phyloP scores from a whole-genome alignment of 495 filamentous ascomycete genomes.

The Penicillium argentinense region DNA sequence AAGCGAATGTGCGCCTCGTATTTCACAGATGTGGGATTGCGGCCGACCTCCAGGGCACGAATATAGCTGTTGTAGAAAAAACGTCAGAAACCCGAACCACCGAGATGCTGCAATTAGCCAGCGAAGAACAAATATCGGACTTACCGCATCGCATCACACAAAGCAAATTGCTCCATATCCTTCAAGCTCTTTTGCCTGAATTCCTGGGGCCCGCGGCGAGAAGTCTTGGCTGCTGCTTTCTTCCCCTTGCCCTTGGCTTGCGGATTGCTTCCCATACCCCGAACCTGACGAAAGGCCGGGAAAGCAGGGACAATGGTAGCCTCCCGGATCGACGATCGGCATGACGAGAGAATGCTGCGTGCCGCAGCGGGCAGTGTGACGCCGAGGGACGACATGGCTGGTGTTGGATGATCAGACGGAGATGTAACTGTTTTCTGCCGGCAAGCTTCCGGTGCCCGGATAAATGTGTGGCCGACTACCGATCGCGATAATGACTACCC shows the following conservation, averaged over 20 bases:
- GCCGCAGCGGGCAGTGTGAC: conserved; percentile 40
- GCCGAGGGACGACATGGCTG: conserved; percentile 42
- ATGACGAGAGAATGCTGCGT: conserved; percentile 39
- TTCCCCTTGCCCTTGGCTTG: conserved; percentile 37
- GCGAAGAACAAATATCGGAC: conserved; percentile 10
- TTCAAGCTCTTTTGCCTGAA: conserved; percentile 63
- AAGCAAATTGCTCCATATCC: conserved; percentile 65
- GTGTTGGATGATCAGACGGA: conserved; percentile 13
- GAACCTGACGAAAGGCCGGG: conserved; percentile 37
- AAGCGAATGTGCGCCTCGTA: conserved; percentile 86
- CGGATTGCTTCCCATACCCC: conserved; percentile 36
- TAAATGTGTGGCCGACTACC: conserved; percentile 31
- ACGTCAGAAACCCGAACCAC: conserved; percentile 12
- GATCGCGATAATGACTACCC: conserved; percentile 25
- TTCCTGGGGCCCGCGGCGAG: conserved; percentile 62
- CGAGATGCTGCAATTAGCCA: neutral
- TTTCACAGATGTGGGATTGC: conserved; percentile 66
- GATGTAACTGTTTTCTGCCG: conserved; percentile 41
- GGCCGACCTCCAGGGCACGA: conserved; percentile 88
- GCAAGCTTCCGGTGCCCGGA: conserved; percentile 34
- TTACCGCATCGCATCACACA: conserved; percentile 94
- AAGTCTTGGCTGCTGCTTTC: conserved; percentile 52
- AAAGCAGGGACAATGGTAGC: conserved; percentile 36
- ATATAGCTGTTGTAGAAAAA: conserved; percentile 63
- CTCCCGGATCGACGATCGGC: conserved; percentile 31